Base-by-base conservation (phyloP, 768 basidiomycete genomes). In the Cystobasidium tubakii region DNA sequence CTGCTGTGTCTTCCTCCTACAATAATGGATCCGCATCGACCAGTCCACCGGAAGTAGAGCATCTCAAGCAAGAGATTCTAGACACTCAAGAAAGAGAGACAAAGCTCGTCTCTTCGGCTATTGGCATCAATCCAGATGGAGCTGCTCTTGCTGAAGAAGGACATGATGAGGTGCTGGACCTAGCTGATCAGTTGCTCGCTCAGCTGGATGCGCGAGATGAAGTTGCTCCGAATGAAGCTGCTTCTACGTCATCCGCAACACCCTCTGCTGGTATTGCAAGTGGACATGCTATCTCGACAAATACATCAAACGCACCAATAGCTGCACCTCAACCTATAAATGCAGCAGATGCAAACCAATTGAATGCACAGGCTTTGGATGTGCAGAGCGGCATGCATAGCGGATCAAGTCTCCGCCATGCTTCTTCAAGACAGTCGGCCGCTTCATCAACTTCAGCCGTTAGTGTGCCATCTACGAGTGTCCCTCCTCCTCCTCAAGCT, bases 121-220 rank as follows among this genome's bases (percentile, higher is more conserved):
- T 71, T 36, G 69, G 55, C 3, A 33, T 57, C 29, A 39, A 25
- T 25, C 54, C 53, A 10, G 34, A 39, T 29, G 69, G 69, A 9
- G n/a, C 12, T n/a, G 53, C 33, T 33, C 36, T 60, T 9, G 39
- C 34, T 21, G 69, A 71, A 46, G 33, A 60, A 33, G 69, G 69
- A 15, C 33, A 60, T 27, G 69, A 71, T 53, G 69, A 71, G n/a
- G 69, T 71, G 4, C 34, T 71, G 17, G 69, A 71, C 29, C 54
- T 71, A n/a, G 69, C 69, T n/a, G 69, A 71, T 44, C 69, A 71
- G 36, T 31, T 71, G 27, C 69, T 71, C 34, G 69, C 69, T 36
- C 69, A 71, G 36, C 34, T 71, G n/a, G 69, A 71, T 55, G 69
- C 69, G 17, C 54, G 29, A 27, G 50, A 46, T 21, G 42, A 46